Conservation (phyloP, 192 early-diverging fungal genomes). For the Coemansia sp. region DNA sequence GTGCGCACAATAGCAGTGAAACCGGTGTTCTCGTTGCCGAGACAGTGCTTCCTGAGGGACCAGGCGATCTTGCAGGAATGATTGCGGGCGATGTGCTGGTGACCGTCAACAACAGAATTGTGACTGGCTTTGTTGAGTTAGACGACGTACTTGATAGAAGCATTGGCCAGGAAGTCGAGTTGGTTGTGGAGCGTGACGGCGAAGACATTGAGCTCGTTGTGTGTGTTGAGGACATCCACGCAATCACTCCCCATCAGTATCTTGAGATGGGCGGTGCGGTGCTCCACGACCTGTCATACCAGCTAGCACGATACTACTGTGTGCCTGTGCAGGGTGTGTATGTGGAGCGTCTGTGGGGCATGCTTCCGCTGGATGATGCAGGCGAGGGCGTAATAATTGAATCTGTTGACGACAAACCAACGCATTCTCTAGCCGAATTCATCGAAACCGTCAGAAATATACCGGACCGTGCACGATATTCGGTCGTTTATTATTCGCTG, state of each 20-base stretch:
- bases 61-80: conserved; percentile 56
- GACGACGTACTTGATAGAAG: conserved; percentile 61
- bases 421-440: conserved; percentile 70
- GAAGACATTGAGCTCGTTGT: conserved; percentile 50
- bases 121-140: conserved; percentile 67
- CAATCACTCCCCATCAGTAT: conserved; percentile 77
- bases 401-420: conserved; percentile 71
- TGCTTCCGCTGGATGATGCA: conserved; percentile 45
- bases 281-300: conserved; percentile 71
- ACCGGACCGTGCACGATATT: conserved; percentile 70
- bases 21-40: conserved; percentile 67
- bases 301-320: conserved; percentile 66
- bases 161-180: conserved; percentile 50
- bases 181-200: conserved; percentile 61
- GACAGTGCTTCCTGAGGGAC: conserved; percentile 64
- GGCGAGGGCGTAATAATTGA: conserved; percentile 60
- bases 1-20: conserved; percentile 60
- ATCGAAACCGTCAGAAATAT: conserved; percentile 68
- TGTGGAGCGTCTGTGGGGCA: conserved; percentile 64
- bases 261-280: conserved; percentile 82
- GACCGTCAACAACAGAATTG: conserved; percentile 57
- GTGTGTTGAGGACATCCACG: conserved; percentile 65
- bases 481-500: conserved; percentile 67
- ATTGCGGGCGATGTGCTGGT: conserved; percentile 69
- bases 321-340: conserved; percentile 77